Base-by-base conservation (phyloP, 805 yeast species). In the Kockiozyma suomiensis region DNA sequence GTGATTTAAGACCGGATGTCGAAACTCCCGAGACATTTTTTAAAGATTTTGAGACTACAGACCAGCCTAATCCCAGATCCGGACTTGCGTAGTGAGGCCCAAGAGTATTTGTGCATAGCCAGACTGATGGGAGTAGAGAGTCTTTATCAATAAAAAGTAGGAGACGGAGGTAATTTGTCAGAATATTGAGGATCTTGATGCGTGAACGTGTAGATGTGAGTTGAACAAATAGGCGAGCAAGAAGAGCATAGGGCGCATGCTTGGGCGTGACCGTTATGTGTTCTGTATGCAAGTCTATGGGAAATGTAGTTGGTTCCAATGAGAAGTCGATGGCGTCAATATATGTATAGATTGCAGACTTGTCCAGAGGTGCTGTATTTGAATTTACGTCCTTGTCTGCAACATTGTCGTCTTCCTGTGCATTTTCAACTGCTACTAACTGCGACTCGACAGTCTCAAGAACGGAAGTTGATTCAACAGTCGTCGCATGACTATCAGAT, bases 31-130 rank as follows among this genome's bases (percentile, higher is more conserved):
- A 64, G 35, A 66, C 64, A 13, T 50, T 37, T 25, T 40, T 37
- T 12, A 68, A 30, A 1, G 69, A 67, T 28, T 57, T 57, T 0
- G 62, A 49, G 17, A 68, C 6, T 13, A 62, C 37, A 10, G 68
- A 50, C 25, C 68, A 66, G 10, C 70, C 70, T 26, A 68, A 55
- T 2, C 69, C 67, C 6, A 68, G 59, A 25, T 68, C 70, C 7
- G 56, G 42, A 17, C 52, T 45, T 13, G 41, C 55, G 55, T 61
- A 66, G 1, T 66, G 59, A 10, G 70, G 70, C 5, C 64, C 66
- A 3, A 68, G 40, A 2, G 66, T 35, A 43, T 68, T 68, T 13
- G 68, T 65, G 32, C 61, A 54, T 7, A 68, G 56, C 63, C 65
- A 68, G 2, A 67, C 64, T 3, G 68, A 59, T 6, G 70, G 61